Conservation (phyloP, 2,329 filamentous ascomycete species). For the Pseudogymnoascus sp. region DNA sequence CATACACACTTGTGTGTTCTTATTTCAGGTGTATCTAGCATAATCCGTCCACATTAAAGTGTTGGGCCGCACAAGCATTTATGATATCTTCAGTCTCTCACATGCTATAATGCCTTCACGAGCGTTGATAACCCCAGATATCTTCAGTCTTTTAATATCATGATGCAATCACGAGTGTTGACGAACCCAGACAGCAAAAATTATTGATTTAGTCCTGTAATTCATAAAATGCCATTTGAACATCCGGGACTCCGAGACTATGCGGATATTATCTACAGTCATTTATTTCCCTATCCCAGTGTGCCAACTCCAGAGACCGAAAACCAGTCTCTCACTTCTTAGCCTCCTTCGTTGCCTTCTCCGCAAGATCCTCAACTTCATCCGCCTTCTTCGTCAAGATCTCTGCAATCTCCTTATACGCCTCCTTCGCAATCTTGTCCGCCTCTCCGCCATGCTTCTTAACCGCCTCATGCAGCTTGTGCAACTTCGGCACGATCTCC, state of each 20-base stretch:
- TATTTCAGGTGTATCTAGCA: not conserved
- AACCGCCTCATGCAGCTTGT: slow-evolving; percentile 54
- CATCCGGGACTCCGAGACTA: slow-evolving; percentile 7
- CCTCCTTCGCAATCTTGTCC: slow-evolving; percentile 60
- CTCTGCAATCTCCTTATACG: slow-evolving; percentile 56
- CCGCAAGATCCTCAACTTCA: slow-evolving; percentile 48
- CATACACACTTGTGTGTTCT: not conserved
- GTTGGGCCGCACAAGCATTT: not conserved
- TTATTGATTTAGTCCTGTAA: not conserved
- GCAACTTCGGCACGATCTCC: slow-evolving; percentile 57
- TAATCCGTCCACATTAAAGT: not conserved
- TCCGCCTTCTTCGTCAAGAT: slow-evolving; percentile 52
- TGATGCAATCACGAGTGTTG: not conserved
- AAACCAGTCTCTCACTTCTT: slow-evolving; percentile 16
- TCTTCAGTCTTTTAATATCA: not conserved
- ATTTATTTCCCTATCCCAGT: slow-evolving; percentile 29
- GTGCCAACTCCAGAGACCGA: not conserved
- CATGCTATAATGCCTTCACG: not conserved
- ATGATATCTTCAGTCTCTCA: not conserved
- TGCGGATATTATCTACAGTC: slow-evolving; percentile 4
- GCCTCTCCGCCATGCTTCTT: slow-evolving; percentile 62
- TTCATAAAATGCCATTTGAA: not conserved
- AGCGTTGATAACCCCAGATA: not conserved
- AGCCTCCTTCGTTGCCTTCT: slow-evolving; percentile 43
- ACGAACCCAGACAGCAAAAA: not conserved